A percentile compares a stretch with the other conserved stretches of the same genome.
Evolutionary conservation across 306 rosid genomes (phyloP).

Genomic region (Glycine soja): DNA sequence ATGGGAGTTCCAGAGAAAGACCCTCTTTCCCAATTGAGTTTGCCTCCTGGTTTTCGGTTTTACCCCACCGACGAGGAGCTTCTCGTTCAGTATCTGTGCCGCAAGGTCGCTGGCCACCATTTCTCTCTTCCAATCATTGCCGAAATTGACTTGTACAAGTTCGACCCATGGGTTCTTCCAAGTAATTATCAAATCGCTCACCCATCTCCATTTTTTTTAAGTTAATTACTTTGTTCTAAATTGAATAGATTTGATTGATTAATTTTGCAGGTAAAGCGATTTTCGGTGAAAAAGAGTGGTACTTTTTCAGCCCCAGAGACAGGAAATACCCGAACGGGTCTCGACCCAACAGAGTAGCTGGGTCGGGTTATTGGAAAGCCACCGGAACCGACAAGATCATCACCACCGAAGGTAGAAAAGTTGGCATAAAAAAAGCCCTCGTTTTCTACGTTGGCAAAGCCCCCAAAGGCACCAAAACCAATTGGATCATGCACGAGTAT

Average conservation of each 20-base stretch:
- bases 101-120: conserved; percentile 92
- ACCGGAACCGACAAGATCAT: conserved; percentile 92
- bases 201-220: background rate
- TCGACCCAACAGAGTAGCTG: conserved; percentile 92
- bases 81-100: conserved; percentile 85
- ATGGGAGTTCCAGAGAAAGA: conserved; percentile 79
- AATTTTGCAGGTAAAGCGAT: conserved; percentile 73
- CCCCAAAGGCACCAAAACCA: conserved; percentile 90
- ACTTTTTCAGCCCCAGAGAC: conserved; percentile 90
- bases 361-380: conserved; percentile 98
- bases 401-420: conserved; percentile 78
- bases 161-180: conserved; percentile 94
- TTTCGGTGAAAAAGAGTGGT: conserved; percentile 98
- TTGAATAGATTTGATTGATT: background rate
- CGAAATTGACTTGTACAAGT: conserved; percentile 89
- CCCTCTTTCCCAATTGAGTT: conserved; percentile 71
- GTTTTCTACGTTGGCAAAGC: conserved; percentile 96
- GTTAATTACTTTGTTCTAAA: background rate
- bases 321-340: conserved; percentile 94
- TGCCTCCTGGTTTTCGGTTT: conserved; percentile 95
- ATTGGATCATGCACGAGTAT: conserved; percentile 99
- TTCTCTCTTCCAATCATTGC: conserved; percentile 75
- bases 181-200: conserved; percentile 50
- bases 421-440: conserved; percentile 89
- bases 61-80: conserved; percentile 96